Evolutionary conservation across 768 basidiomycete species (phyloP), one percentile per base, ranked within the genome.

Genomic region (Amanita brunnescens): DNA sequence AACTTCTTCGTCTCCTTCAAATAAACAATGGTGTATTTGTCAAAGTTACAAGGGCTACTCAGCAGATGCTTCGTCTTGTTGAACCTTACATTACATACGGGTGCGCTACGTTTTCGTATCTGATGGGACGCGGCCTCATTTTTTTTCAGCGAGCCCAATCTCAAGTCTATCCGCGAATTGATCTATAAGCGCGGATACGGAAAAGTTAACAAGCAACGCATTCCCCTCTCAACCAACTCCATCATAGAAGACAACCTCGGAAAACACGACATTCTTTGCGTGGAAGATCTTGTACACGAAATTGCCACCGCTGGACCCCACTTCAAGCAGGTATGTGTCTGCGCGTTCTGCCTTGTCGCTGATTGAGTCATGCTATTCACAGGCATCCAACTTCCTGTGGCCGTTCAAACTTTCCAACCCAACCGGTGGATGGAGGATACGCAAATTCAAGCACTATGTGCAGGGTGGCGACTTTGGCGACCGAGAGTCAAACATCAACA

Each of bases 381-480:
- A 87, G 86, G 87, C 85, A 52, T 81, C 87, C 59, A 94, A 92
- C 81, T 94, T 95, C 83, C 85, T 98, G 49, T 98, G 94, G 94
- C 96, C 96, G 21, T 97, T 99, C 82, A 99, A 99, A 70, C 88
- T 99, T 56, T 97, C 93, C 63, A 97, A 97, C 83, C 95, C 96
- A 51, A 97, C 81, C 58, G 95, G 96, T 58, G 96, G 96, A 60
- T 99, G 93, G 95, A 86, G 91, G 74, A 84, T 81, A 67, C 82
- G 92, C 68, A 98, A 98, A 75, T 97, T 97, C 83, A 95, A 88
- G 76, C 90, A 92, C 75, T 96, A 78, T 67, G 81, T 96, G 55
- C 81, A 93, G 79, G 93, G 93, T 62, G 94, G 94, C 72, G 93
- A 96, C 77, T 89, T 92, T 67, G 96, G 96, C 71, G 84, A 97